Conservation (phyloP, 1,284 basidiomycete species). For the Phaffia rhodozyma region DNA sequence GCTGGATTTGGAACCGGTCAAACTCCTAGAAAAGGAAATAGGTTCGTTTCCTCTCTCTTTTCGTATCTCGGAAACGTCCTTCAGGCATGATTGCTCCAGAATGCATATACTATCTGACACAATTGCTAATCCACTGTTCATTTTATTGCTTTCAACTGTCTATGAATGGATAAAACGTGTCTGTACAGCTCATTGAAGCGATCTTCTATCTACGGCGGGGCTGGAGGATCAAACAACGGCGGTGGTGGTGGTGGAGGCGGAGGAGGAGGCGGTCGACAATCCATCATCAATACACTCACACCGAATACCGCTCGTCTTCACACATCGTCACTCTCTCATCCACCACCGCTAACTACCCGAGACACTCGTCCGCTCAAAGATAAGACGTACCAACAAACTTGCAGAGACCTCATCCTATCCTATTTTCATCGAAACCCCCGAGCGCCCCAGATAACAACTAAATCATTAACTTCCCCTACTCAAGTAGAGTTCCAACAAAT, state of each 20-base stretch:
- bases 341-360: slow-evolving; percentile 32
- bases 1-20: no score
- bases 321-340: slow-evolving; percentile 13
- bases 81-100: no score
- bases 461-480: slow-evolving; percentile 58
- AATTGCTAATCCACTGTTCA: no score
- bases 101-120: no score
- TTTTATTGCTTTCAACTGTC: no score
- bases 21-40: no score
- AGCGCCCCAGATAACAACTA: slow-evolving; percentile 47
- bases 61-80: no score
- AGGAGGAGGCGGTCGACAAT: background rate
- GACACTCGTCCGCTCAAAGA: slow-evolving; percentile 66
- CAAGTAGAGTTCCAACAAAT: slow-evolving; percentile 69
- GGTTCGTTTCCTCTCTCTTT: no score
- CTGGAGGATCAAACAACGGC: background rate
- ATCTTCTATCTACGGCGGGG: slow-evolving; percentile 2
- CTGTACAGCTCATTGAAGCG: slow-evolving; percentile 1
- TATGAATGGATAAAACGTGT: no score
- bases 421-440: slow-evolving; percentile 54
- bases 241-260: background rate
- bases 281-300: background rate
- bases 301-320: background rate
- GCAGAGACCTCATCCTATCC: slow-evolving; percentile 57
- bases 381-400: slow-evolving; percentile 52